phyloP scores from a whole-genome alignment of 1,284 basidiomycete genomes.

The Trichosporon ovoides region DNA sequence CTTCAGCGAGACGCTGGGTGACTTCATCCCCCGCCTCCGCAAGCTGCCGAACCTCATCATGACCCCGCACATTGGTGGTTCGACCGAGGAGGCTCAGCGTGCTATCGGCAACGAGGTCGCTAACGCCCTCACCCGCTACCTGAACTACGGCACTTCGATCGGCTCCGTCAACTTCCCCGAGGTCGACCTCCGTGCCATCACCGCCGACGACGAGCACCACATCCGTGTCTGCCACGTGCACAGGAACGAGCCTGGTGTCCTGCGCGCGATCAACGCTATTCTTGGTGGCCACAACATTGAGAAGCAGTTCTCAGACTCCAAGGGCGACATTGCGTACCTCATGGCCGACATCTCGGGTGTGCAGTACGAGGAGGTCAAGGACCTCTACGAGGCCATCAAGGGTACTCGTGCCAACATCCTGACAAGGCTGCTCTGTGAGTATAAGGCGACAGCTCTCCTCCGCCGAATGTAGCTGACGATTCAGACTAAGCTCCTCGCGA shows the following conservation, averaged over 20 bases:
- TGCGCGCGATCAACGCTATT: slow-evolving; percentile 87
- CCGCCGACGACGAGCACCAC: slow-evolving; percentile 67
- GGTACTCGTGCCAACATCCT: slow-evolving; percentile 79
- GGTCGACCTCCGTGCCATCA: slow-evolving; percentile 89
- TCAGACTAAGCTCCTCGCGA: background rate
- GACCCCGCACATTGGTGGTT: slow-evolving; percentile 97
- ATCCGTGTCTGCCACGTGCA: slow-evolving; percentile 95
- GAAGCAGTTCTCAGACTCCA: slow-evolving; percentile 96
- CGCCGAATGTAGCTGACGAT: background rate
- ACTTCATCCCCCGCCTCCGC: slow-evolving; percentile 71
- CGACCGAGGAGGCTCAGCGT: slow-evolving; percentile 95
- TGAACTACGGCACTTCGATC: slow-evolving; percentile 84
- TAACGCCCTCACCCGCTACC: slow-evolving; percentile 76
- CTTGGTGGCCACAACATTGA: slow-evolving; percentile 95
- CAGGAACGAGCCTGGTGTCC: slow-evolving; percentile 94
- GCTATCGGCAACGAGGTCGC: slow-evolving; percentile 97
- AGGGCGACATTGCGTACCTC: slow-evolving; percentile 76
- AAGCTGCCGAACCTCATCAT: slow-evolving; percentile 81
- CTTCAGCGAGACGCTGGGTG: slow-evolving; percentile 78
- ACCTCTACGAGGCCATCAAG: slow-evolving; percentile 75
- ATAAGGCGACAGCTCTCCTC: no score
- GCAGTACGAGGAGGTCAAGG: slow-evolving; percentile 72
- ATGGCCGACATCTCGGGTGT: slow-evolving; percentile 95
- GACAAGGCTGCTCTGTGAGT: slow-evolving; percentile 63
- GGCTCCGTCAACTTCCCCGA: slow-evolving; percentile 99